Evolutionary conservation across 306 rosid genomes (phyloP).

Genomic region (Vigna nakashimae): DNA sequence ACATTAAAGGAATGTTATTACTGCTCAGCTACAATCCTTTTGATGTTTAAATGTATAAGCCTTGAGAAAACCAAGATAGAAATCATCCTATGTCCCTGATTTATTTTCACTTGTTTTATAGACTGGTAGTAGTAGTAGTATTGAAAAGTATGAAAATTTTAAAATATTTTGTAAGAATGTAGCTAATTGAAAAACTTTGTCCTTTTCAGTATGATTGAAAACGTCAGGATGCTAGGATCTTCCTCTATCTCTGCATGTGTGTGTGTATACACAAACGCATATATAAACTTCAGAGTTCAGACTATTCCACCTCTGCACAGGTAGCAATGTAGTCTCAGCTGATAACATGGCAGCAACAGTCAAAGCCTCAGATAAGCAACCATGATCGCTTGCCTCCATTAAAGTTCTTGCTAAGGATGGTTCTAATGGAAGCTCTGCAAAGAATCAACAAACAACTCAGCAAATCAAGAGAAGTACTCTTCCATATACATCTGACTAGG

Average conservation of each 20-base stretch:
- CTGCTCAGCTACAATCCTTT: slow-evolving; percentile 34
- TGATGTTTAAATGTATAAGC: slow-evolving; percentile 22
- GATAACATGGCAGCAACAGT: slow-evolving; percentile 94
- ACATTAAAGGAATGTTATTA: slow-evolving; percentile 37
- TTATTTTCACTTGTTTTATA: not conserved
- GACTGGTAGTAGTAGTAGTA: slow-evolving; percentile 26
- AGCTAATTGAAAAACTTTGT: slow-evolving; percentile 5
- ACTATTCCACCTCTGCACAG: slow-evolving; percentile 71
- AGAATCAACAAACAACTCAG: slow-evolving; percentile 40
- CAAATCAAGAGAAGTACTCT: slow-evolving; percentile 37
- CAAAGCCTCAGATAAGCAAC: slow-evolving; percentile 92
- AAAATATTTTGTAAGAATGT: slow-evolving; percentile 19
- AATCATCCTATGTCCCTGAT: not conserved
- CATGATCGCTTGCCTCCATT: slow-evolving; percentile 84
- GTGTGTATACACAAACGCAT: not conserved
- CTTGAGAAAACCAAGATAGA: slow-evolving; percentile 26
- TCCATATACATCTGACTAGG: not conserved
- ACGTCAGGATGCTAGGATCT: not conserved
- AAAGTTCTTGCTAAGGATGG: slow-evolving; percentile 95
- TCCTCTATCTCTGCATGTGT: not conserved
- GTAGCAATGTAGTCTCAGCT: slow-evolving; percentile 83
- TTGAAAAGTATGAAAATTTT: not conserved
- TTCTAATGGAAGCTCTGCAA: slow-evolving; percentile 93
- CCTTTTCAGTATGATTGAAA: slow-evolving; percentile 21
- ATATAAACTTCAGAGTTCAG: not conserved